Base-by-base conservation (phyloP, 2,329 filamentous ascomycete genomes). In the Ophiocordyceps sinensis region DNA sequence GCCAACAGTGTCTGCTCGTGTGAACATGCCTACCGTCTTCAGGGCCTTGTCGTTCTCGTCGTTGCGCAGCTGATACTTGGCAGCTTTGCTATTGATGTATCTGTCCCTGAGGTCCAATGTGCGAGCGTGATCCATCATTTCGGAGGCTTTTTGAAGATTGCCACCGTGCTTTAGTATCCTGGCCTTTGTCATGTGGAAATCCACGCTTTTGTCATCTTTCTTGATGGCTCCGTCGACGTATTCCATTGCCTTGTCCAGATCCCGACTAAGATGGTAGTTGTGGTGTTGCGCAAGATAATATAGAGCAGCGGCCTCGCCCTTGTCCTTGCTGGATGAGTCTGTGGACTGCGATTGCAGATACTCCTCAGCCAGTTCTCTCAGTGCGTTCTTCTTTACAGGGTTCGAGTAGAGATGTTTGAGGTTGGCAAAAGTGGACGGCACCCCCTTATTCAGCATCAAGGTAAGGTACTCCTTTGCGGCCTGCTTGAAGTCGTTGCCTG, bases 251-350 rank as follows among this genome's bases (percentile, higher is more conserved):
- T 87, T 91, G 43, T 71, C 53, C 21, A 96, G 72, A 58, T 96
- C 77, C 35, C 88, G 85, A 57, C 85, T 94, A 44, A 85, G 68
- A 58, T 83, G 73, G 60, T 94, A 95, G 66, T 94, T 91, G 70
- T 95, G 94, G 63, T 98, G 93, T 56, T 96, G 91, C 9, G 88
- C 88, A 41, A 98, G 75, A 67, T 93, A 98, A 62, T 93, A 96
- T 39, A 88, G 75, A 13, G 85, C 84, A 2, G 88, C 85, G 13
- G 85, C 75, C 52, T 83, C 72, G 56, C 89, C 89, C 53, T 72
- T 73, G 43, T 63, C 61, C 48, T 60, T 62, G 41, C 60, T 62
- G 40, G 63, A 56, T 40, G 63, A 57, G 49, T 75, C 68, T 31
- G 67, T 65, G 41, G 75, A 59, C 47, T 70, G 61, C 29, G 75